Conservation (phyloP, 257 asterid species). For the Apocynum venetum region DNA sequence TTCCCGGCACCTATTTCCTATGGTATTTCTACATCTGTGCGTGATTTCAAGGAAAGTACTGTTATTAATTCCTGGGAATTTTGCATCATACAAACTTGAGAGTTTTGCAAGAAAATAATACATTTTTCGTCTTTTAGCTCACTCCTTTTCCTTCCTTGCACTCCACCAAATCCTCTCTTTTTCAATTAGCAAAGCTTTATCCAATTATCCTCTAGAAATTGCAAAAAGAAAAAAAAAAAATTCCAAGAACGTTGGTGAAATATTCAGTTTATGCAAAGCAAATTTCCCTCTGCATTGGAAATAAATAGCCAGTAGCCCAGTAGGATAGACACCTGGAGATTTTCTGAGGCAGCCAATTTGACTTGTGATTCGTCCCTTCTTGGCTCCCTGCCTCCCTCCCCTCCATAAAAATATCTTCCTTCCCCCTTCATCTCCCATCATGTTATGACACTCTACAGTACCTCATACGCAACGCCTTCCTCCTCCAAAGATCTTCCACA, state of each 20-base stretch:
- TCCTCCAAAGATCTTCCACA: not conserved
- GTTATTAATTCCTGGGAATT: no score
- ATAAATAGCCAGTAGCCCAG: no score
- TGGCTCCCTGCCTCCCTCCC: conserved; percentile 16
- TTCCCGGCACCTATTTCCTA: no score
- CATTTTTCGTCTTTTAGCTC: not conserved
- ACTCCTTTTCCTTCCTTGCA: not conserved
- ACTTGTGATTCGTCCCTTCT: conserved; percentile 29
- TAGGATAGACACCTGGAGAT: not conserved
- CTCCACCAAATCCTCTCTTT: not conserved
- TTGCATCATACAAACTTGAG: no score
- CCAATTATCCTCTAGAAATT: not conserved
- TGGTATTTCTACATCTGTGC: no score
- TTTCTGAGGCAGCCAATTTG: conserved; percentile 28
- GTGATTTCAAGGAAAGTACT: no score
- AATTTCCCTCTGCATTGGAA: not conserved
- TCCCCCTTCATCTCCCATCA: not conserved
- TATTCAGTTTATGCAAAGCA: no score
- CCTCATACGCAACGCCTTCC: not conserved
- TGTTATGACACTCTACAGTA: not conserved
- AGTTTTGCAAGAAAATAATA: no score
- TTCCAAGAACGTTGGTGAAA: not conserved
- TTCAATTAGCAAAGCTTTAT: no score
- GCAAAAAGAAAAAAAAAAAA: no score
- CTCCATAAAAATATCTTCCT: conserved; percentile 7